These are phyloP conservation scores for Solanum gracilifrons DNA, from an alignment of 257 asterid genomes.

Conservation along the genomic window DNA sequence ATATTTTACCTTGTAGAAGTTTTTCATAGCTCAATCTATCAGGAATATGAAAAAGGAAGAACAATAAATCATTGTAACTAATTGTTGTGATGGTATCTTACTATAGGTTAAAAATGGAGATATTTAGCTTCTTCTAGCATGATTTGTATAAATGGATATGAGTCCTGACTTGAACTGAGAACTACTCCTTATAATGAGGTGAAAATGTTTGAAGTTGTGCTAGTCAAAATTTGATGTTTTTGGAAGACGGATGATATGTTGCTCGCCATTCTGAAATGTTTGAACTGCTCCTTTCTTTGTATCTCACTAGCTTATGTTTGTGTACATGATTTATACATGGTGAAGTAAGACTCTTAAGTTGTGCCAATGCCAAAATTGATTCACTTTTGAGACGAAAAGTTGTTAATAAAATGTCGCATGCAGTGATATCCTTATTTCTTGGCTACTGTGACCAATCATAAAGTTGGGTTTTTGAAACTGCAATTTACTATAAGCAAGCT, in stretches of 20 bases:
- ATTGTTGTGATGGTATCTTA: background rate
- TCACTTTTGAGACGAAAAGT: background rate
- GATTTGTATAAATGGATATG: background rate
- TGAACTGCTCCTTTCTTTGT: background rate
- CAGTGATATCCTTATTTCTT: background rate
- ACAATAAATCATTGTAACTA: background rate
- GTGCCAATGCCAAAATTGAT: background rate
- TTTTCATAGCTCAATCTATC: background rate
- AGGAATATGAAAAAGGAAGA: background rate
- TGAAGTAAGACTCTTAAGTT: background rate
- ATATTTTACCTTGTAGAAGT: background rate
- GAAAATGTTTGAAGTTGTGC: background rate
- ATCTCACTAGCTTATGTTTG: background rate
- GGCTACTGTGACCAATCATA: background rate
- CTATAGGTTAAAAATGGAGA: background rate
- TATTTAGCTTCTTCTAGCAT: background rate
- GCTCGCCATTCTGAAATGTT: background rate
- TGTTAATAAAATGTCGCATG: background rate
- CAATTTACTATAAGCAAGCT: background rate
- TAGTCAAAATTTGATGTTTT: background rate
- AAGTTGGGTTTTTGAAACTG: background rate
- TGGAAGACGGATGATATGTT: background rate
- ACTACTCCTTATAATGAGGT: background rate
- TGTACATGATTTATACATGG: background rate
- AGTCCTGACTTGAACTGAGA: background rate